A percentile compares a stretch with the other conserved stretches of the same genome.
Conservation (phyloP, 495 filamentous ascomycete genomes). For the Pseudomonodictys pantanalensis region DNA sequence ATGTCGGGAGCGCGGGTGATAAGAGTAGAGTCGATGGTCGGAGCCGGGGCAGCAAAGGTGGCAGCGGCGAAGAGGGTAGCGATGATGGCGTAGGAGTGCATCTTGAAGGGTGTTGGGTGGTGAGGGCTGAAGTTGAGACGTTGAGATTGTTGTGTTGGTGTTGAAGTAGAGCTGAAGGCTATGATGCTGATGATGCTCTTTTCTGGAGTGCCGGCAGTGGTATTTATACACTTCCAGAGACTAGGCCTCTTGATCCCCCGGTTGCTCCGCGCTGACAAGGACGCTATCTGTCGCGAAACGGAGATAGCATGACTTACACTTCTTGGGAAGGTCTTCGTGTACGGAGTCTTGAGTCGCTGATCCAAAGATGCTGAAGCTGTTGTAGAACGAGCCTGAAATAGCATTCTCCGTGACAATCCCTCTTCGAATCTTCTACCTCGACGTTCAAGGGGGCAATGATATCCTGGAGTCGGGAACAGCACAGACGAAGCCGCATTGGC, state of each 20-base stretch:
- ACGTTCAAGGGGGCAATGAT: no score
- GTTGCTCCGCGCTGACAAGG: background rate
- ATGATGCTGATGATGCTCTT: background rate
- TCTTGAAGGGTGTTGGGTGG: background rate
- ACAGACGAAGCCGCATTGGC: no score
- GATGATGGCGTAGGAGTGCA: conserved; percentile 5
- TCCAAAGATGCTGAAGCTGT: background rate
- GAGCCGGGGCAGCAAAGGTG: background rate
- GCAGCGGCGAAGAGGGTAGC: conserved; percentile 7
- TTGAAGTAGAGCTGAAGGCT: background rate
- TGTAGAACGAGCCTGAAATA: background rate
- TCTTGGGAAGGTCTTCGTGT: background rate
- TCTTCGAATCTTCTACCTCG: no score
- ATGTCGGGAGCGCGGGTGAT: background rate
- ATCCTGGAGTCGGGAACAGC: no score
- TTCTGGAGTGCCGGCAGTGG: background rate
- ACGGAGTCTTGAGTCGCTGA: background rate
- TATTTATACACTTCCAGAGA: background rate
- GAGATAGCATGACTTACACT: background rate
- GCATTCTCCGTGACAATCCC: background rate
- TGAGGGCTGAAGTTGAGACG: background rate
- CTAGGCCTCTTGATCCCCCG: background rate
- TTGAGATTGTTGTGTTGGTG: background rate
- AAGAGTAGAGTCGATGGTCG: background rate
- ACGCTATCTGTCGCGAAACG: background rate